phyloP scores from a whole-genome alignment of 306 rosid species.

The Quercus rubra region DNA sequence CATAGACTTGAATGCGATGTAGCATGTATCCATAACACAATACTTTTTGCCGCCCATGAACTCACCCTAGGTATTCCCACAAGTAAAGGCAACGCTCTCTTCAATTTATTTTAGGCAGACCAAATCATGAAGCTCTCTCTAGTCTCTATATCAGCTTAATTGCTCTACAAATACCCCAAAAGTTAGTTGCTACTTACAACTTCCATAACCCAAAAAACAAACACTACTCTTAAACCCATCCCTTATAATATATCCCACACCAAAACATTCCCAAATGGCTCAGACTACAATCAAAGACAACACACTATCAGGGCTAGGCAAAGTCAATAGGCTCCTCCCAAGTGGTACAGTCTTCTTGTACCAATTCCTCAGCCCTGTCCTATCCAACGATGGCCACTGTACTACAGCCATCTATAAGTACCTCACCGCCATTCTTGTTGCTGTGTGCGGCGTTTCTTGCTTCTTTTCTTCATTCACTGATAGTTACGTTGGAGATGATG shows the following conservation, averaged over 20 bases:
- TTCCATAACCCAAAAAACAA: neutral
- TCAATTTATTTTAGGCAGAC: neutral
- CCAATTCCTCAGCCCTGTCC: slow-evolving; percentile 67
- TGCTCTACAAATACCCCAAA: slow-evolving; percentile 15
- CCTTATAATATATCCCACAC: neutral
- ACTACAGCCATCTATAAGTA: slow-evolving; percentile 32
- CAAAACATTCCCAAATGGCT: slow-evolving; percentile 15
- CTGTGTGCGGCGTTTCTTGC: slow-evolving; percentile 48
- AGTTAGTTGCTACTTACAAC: neutral
- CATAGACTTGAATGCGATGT: too few species aligned
- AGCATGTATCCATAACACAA: too few species aligned
- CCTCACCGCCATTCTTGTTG: slow-evolving; percentile 41
- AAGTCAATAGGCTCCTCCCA: slow-evolving; percentile 69
- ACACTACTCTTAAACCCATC: neutral
- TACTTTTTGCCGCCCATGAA: too few species aligned
- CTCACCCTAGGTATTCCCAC: too few species aligned
- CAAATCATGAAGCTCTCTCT: slow-evolving; percentile 1
- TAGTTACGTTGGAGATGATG: slow-evolving; percentile 60
- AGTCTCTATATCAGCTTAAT: too few species aligned
- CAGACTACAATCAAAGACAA: neutral
- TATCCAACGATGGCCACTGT: slow-evolving; percentile 71
- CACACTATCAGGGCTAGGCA: slow-evolving; percentile 50
- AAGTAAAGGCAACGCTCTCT: neutral
- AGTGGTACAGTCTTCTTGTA: slow-evolving; percentile 73
- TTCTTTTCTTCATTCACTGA: slow-evolving; percentile 72